Base-by-base conservation (phyloP, 345 rosid species). In the Chamaenerion angustifolium region DNA sequence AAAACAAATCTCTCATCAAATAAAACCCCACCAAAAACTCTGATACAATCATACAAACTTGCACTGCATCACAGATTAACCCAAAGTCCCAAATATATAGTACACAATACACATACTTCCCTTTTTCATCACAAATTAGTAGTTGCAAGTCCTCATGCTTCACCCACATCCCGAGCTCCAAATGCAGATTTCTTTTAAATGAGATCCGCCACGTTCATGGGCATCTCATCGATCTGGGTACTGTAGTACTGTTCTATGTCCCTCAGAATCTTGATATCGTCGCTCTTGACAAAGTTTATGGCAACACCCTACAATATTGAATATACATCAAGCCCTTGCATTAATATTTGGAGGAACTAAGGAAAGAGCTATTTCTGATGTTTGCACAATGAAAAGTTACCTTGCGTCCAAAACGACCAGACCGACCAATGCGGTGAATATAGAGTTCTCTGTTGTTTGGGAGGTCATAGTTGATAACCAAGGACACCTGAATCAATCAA, bases 321-420 rank as follows among this genome's bases (percentile, higher is more conserved):
- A n/a, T 31, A 31, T 21, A 4, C 7, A 31, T 31, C 37, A 31
- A 2, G n/a, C 27, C 37, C 8, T 7, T 31, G 6, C 37, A 31
- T 6, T 19, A 50, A 14, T 49, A 8, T 10, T n/a, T n/a, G n/a
- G 12, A 12, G 11, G 49, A 12, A 25, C 13, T 23, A 25, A 49
- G 35, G 40, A n/a, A n/a, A 17, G 14, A 13, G 27, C 15, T 8
- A 19, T 48, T 48, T 35, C 35, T 35, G 35, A 12, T 49, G 10
- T 18, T 23, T 31, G 14, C 35, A 48, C n/a, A 21, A 15, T 13
- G 11, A 16, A 43, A 45, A n/a, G 8, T 11, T 74, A 87, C 99
- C 99, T 93, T 93, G 51, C 99, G 86, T 58, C 96, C 99, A 18
- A 88, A 93, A 54, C 96, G 96, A 46, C 99, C 96, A 12, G 96